phyloP scores from a whole-genome alignment of 306 rosid genomes.

The Gynostemma pentaphyllum region DNA sequence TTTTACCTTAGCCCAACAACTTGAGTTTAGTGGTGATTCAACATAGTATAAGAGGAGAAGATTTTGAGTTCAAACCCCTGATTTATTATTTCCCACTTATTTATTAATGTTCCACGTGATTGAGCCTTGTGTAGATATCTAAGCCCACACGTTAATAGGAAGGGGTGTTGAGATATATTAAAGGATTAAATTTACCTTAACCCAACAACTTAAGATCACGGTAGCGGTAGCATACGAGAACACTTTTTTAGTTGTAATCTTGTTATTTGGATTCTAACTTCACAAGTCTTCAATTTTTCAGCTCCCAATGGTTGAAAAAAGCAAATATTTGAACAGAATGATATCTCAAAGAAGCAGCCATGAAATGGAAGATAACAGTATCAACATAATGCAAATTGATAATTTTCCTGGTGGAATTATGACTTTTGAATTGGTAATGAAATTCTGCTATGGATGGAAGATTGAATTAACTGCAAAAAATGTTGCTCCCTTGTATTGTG shows the following conservation, averaged over 20 bases:
- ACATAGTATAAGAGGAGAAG: too few species aligned
- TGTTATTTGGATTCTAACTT: neutral
- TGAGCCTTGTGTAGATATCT: too few species aligned
- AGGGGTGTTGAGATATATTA: too few species aligned
- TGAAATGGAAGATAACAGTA: constrained; percentile 11
- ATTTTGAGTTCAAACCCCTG: too few species aligned
- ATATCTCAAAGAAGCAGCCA: constrained; percentile 35
- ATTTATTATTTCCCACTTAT: too few species aligned
- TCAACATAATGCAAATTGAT: constrained; percentile 31
- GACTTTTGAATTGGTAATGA: constrained; percentile 43
- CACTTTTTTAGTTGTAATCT: neutral
- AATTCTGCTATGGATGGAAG: constrained; percentile 78
- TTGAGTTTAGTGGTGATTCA: too few species aligned
- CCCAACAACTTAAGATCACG: neutral
- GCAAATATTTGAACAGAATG: constrained; percentile 62
- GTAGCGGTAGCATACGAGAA: neutral
- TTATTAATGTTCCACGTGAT: too few species aligned
- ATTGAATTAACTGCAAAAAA: constrained; percentile 47
- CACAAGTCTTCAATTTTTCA: constrained; percentile 19
- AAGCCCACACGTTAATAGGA: too few species aligned
- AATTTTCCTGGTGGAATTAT: constrained; percentile 63
- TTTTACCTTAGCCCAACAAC: too few species aligned
- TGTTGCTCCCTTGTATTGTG: constrained; percentile 46
- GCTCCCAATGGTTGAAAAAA: constrained; percentile 71
- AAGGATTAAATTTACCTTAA: too few species aligned